These are phyloP conservation scores for Mycena latifolia DNA, from an alignment of 768 basidiomycete species.

Conservation along the genomic window DNA sequence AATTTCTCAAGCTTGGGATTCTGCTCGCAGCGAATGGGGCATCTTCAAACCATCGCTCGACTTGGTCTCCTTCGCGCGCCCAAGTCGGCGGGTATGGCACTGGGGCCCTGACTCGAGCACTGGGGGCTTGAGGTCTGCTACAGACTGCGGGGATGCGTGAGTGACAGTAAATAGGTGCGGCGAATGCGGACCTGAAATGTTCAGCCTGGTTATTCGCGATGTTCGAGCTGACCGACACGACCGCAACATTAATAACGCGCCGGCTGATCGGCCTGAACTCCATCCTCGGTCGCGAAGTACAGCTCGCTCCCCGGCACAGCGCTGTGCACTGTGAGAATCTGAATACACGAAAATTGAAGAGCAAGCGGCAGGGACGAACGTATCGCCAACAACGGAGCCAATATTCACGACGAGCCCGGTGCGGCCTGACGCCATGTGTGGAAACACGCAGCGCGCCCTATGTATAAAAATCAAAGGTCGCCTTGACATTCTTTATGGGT, in stretches of 20 bases:
- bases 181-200: constrained; percentile 20
- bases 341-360: too few relatives aligned
- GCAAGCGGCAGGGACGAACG: too few relatives aligned
- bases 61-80: constrained; percentile 66
- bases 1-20: too few relatives aligned
- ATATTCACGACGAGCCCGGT: constrained; percentile 80
- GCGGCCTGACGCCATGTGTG: constrained; percentile 76
- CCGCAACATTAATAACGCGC: constrained; percentile 75
- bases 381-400: constrained; percentile 74
- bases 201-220: constrained; percentile 51
- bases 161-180: neutral
- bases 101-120: constrained; percentile 63
- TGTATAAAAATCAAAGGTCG: constrained; percentile 75
- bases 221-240: constrained; percentile 76
- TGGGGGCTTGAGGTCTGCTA: constrained; percentile 52
- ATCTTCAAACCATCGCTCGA: too few relatives aligned
- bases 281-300: constrained; percentile 73
- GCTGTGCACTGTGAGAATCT: too few relatives aligned
- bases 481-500: constrained; percentile 63
- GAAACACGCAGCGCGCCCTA: constrained; percentile 72
- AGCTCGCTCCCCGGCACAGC: constrained; percentile 39
- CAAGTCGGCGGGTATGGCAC: constrained; percentile 62
- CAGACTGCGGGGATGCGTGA: constrained; percentile 16
- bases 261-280: constrained; percentile 82
- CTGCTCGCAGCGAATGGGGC: too few relatives aligned